Percentiles rank a stretch among this genome's conserved stretches.
phyloP scores from a whole-genome alignment of 208 protist genomes.

The Wallacemonas rigidus region DNA sequence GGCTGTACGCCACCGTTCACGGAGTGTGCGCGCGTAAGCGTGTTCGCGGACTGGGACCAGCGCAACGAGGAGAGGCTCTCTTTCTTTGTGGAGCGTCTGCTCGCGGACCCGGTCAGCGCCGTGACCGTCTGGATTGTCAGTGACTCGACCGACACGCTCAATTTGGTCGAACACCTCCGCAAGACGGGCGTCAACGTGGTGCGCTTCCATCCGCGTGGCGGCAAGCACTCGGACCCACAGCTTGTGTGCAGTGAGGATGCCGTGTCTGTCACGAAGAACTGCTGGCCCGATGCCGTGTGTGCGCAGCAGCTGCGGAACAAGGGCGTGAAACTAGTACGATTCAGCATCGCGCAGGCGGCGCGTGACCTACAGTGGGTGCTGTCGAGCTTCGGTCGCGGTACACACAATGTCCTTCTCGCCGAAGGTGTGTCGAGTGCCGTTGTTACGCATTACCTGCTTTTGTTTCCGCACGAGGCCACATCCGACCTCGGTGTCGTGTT shows the following conservation, averaged over 20 bases:
- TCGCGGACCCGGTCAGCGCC: conserved; percentile 13
- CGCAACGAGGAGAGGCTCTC: conserved; percentile 25
- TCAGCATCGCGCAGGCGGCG: conserved; percentile 34
- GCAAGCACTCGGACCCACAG: conserved; percentile 23
- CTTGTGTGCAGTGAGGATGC: conserved; percentile 25
- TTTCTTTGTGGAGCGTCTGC: conserved; percentile 32
- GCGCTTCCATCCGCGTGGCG: conserved; percentile 51
- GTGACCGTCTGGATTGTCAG: conserved; percentile 56
- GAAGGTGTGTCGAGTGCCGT: conserved; percentile 47
- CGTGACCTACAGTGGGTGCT: conserved; percentile 49
- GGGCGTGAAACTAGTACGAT: conserved; percentile 34
- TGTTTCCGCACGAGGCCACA: conserved; percentile 12
- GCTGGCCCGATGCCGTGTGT: conserved; percentile 41
- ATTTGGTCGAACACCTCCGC: conserved; percentile 25
- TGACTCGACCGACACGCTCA: conserved; percentile 27
- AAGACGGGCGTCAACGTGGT: conserved; percentile 44
- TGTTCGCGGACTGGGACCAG: conserved; percentile 39
- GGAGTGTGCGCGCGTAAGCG: conserved; percentile 40
- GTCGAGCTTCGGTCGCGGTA: conserved; percentile 26
- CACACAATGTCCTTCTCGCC: conserved; percentile 47
- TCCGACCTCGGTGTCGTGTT: conserved; percentile 35
- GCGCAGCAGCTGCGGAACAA: conserved; percentile 29
- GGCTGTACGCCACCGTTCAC: conserved; percentile 30
- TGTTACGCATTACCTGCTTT: conserved; percentile 36
- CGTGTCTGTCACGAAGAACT: conserved; percentile 18